Evolutionary conservation across 345 rosid species (phyloP), one percentile per base, ranked within the genome.

Genomic region (Psidium guajava): DNA sequence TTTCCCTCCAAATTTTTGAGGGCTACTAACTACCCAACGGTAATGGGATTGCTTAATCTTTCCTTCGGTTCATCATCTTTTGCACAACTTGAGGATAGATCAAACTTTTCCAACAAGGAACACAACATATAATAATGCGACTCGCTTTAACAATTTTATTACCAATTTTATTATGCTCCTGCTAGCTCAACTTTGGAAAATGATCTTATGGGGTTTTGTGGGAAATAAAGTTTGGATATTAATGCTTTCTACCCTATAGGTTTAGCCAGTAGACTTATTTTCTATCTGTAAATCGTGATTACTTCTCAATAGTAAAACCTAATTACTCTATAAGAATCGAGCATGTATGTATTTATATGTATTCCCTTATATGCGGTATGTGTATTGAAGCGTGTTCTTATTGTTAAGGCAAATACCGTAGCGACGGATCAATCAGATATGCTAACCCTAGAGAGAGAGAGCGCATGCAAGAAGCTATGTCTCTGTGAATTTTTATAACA

Each of bases 1-100:
- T 90, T 88, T 84, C 89, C 85, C 89, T 83, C 89, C 87, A 87
- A 55, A 85, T 88, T 83, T 86, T 80, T 58, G 85, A 32, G 81
- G 51, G 77, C 44, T 69, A 69, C 77, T 69, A 69, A 69, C 77
- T 36, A 69, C 77, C 77, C 77, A 69, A 69, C 77, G 77, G 47
- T 8, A 61, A 61, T 61, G 74, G 21, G 36, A 40, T 28, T 61
- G 74, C 74, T 69, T 69, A 18, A 69, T 32, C 24, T 69, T 64
- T 69, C 77, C 47, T 36, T 69, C 47, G 0, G 47, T 16, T 18
- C 3, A 18, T 69, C 77, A 69, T 69, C 10, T 32, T 69, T 32
- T 32, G 24, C 44, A 32, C 22, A 18, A 69, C 77, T 69, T 16
- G 24, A 6, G 73, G 42, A 8, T 18, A 69, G 47, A 69, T 32